Base-by-base conservation (phyloP, 2,329 filamentous ascomycete genomes). In the Myriosclerotinia curreyana region DNA sequence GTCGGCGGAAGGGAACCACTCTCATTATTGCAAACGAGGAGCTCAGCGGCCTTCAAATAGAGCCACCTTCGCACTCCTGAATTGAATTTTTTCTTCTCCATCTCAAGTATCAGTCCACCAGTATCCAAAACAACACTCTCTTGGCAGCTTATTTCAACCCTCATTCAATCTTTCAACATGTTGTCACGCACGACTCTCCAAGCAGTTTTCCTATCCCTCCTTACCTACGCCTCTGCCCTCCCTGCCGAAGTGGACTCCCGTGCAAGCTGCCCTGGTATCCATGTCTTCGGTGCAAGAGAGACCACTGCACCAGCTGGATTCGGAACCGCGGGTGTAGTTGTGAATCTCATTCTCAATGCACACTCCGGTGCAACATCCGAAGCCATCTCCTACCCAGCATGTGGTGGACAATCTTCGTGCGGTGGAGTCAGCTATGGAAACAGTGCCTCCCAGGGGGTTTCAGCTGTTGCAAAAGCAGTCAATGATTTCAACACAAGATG, bases 311-410 rank as follows among this genome's bases (percentile, higher is more conserved):
- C 79, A 1, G 68, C 76, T 8, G 83, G 83, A 1, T 85, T 81
- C 67, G 83, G 83, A 11, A 79, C 81, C 0, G 76, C 81, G 2
- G 75, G 76, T 28, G 55, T 52, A 1, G 77, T 86, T 15, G 80
- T 86, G 25, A 78, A 84, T 67, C 74, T 78, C 63, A 77, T 86
- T 49, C 73, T 79, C 3, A 73, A 71, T 40, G 77, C 80, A 4
- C 80, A 83, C 67, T 69, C 81, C 0, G 83, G 82, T 0, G 74
- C 82, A 0, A 84, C 82, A 0, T 75, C 82, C 1, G 83, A 85
- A 66, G 80, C 83, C 22, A 84, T 86, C 66, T 71, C 66, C 48
- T 86, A 86, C 69, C 83, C 87, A 46, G 87, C 87, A 2, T 87
- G 85, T 50, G 86, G 86, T 64, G 86, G 86, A 6, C 81, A 85